Evolutionary conservation across 2,329 filamentous ascomycete species (phyloP), one percentile per base, ranked within the genome.

Genomic region (Sarocladiaceae sp.): DNA sequence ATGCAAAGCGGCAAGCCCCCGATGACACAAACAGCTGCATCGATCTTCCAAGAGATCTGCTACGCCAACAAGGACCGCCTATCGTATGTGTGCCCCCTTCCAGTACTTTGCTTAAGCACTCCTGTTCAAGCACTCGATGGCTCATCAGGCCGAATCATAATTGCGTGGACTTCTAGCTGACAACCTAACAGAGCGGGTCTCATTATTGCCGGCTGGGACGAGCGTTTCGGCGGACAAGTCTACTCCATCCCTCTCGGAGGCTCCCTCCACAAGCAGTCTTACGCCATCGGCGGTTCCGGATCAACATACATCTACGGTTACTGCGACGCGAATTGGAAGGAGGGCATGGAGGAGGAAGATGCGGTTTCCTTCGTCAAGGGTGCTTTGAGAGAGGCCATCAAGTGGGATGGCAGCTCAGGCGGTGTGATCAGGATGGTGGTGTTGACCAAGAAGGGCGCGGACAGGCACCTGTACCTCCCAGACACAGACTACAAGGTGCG

Each of bases 261-360:
- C 53, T 97, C 94, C 49, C 83, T 99, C 62, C 94, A 99, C 84
- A 97, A 97, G 79, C 92, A 97, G 70, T 70, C 92, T 17, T 99
- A 97, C 67, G 84, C 94, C 39, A 99, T 99, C 64, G 92, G 91
- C 61, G 94, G 94, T 42, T 97, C 93, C 18, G 94, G 94, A 37
- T 97, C 93, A 62, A 97, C 94, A 56, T 99, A 99, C 78, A 99
- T 99, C 72, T 99, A 97, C 78, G 94, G 94, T 62, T 97, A 96
- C 79, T 97, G 92, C 68, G 93, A 99, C 68, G 86, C 90, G 53
- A 84, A 99, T 78, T 99, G 94, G 94, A 84, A 79, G 69, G 94
- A 97, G 73, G 84, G 84, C 59, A 97, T 99, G 92, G 90, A 87
- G 51, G 90, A 97, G 77, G 79, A 83, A 52, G 92, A 96, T 56